Base-by-base conservation (phyloP, 1,139 yeast genomes). In the Suhomyces bokatorum region DNA sequence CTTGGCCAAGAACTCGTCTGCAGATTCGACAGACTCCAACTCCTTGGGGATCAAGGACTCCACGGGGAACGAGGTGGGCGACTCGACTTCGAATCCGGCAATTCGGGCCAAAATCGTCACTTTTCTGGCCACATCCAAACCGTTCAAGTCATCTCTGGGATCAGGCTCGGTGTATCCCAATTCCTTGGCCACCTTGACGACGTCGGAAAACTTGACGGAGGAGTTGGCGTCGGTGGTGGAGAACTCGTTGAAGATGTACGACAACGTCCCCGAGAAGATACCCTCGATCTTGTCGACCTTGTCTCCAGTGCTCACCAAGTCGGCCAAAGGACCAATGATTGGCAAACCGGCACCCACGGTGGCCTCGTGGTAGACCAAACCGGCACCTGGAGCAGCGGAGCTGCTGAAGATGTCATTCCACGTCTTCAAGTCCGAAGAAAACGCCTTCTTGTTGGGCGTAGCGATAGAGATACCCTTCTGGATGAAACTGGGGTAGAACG, bases 331-430 rank as follows among this genome's bases (percentile, higher is more conserved):
- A 40, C 90, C 85, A 57, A 93, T 83, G 52, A 93, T 82, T 49
- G 99, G 99, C 63, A 95, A 78, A 45, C 98, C 99, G 34, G 99
- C 99, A 60, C 98, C 99, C 46, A 93, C 99, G n/a, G 98, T 88
- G 42, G 98, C 95, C 75, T 95, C 99, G 62, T 93, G 99, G 74
- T 89, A 91, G 37, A 90, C 96, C 52, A 91, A 75, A 32, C 95
- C 96, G 41, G 85, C 87, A 29, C 72, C 69, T 38, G 75, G 72
- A 11, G 74, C 65, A 39, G 76, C 75, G 33, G 81, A 73, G 44
- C 64, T 69, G 33, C 70, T 64, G 59, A 87, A 89, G 45, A 95
- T 82, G 44, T 79, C 76, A 48, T 87, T 79, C 97, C 98, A 93
- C 13, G 82, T 69, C 15, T 74, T 66, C 52, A 87, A 69, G 44